Conservation (phyloP, 2,329 filamentous ascomycete species). For the Onygenales sp. region DNA sequence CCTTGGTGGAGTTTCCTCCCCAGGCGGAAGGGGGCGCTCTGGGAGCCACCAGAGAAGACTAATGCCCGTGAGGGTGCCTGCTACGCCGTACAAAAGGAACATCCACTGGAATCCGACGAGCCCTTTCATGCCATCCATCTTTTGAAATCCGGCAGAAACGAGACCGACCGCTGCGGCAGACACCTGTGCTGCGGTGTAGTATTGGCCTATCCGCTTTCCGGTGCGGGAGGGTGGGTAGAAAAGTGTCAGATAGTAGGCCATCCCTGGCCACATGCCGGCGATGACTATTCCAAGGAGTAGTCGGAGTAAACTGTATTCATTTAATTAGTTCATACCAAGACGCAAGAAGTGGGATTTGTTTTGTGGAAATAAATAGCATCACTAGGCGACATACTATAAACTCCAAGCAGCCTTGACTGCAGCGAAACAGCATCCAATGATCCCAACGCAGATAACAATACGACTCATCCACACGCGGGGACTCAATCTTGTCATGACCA, state of each 20-base stretch:
- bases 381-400: conserved; percentile 52
- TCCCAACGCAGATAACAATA: conserved; percentile 77
- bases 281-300: conserved; percentile 79
- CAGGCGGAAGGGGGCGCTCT: conserved; percentile 67
- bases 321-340: not conserved
- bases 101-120: conserved; percentile 62
- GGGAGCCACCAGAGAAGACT: conserved; percentile 81
- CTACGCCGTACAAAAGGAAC: conserved; percentile 78
- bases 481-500: conserved; percentile 76
- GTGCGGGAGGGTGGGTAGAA: conserved; percentile 85
- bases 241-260: conserved; percentile 84
- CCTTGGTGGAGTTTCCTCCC: conserved; percentile 11
- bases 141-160: conserved; percentile 81
- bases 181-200: conserved; percentile 81
- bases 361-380: not conserved
- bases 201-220: conserved; percentile 79
- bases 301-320: conserved; percentile 54
- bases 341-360: not conserved
- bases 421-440: conserved; percentile 75
- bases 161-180: conserved; percentile 83
- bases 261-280: conserved; percentile 90
- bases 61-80: conserved; percentile 63
- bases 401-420: conserved; percentile 77
- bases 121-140: conserved; percentile 72
- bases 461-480: conserved; percentile 87